Evolutionary conservation across 2,329 filamentous ascomycete genomes (phyloP).

Genomic region (Rhynchosporium agropyri): DNA sequence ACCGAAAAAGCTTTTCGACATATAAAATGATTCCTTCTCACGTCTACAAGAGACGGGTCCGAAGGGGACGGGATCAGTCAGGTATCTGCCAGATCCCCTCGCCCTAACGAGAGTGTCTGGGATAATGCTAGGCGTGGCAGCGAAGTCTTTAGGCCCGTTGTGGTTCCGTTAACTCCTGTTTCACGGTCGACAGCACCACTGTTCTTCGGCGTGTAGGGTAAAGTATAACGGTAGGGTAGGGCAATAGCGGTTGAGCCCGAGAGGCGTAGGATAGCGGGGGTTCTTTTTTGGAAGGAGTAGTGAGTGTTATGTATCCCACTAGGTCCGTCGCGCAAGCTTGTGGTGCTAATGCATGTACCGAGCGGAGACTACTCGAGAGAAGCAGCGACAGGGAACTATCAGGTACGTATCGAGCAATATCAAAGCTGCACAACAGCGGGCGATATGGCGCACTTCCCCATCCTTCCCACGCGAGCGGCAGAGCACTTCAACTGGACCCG

Average conservation of each 20-base stretch:
- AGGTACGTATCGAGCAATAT: constrained; percentile 8
- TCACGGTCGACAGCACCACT: constrained; percentile 18
- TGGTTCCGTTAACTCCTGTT: constrained; percentile 18
- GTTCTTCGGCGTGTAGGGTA: not conserved
- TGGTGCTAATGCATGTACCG: constrained; percentile 10
- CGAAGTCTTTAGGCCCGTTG: constrained; percentile 16
- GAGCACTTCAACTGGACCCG: not conserved
- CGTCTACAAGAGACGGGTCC: constrained; percentile 18
- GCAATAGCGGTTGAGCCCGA: constrained; percentile 11
- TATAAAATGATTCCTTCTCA: constrained; percentile 25
- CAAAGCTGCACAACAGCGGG: constrained; percentile 5
- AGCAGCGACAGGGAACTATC: constrained; percentile 6
- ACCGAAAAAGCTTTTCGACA: constrained; percentile 39
- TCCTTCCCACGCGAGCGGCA: not conserved
- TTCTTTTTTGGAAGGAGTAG: constrained; percentile 19
- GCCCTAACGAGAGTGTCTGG: constrained; percentile 5
- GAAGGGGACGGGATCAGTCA: constrained; percentile 7
- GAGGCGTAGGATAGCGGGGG: constrained; percentile 11
- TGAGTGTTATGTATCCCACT: constrained; percentile 11
- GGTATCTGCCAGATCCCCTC: constrained; percentile 10
- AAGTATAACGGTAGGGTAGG: not conserved
- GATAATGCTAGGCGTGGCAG: constrained; percentile 12
- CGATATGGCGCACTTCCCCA: constrained; percentile 13
- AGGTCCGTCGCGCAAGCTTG: constrained; percentile 7
- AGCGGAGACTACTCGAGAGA: not conserved